These are phyloP conservation scores for Pyrus pyrifolia DNA, from an alignment of 306 rosid genomes.

Conservation along the genomic window DNA sequence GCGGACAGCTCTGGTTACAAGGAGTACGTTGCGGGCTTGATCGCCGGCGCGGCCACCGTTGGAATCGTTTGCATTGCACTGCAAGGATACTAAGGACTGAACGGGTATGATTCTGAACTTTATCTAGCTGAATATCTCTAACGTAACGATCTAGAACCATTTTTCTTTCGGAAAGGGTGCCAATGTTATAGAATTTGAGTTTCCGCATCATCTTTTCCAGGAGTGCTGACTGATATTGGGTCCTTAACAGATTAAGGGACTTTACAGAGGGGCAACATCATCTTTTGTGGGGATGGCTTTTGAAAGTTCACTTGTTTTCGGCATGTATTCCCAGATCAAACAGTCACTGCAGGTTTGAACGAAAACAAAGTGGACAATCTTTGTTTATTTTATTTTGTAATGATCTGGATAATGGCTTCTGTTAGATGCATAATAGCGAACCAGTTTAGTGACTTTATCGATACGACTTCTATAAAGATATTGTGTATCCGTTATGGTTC, in stretches of 20 bases:
- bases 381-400: conserved; percentile 12
- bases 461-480: conserved; percentile 1
- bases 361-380: conserved; percentile 14
- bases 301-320: conserved; percentile 85
- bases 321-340: conserved; percentile 84
- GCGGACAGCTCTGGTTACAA: conserved; percentile 42
- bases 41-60: conserved; percentile 62
- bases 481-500: conserved; percentile 9
- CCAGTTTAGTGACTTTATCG: neutral
- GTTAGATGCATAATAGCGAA: neutral
- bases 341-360: conserved; percentile 66
- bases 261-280: conserved; percentile 91
- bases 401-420: conserved; percentile 5
- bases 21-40: conserved; percentile 60
- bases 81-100: conserved; percentile 81
- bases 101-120: conserved; percentile 60
- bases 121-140: conserved; percentile 1
- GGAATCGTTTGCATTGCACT: conserved; percentile 60
- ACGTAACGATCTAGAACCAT: neutral
- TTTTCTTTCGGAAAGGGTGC: conserved; percentile 1
- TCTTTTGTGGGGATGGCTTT: conserved; percentile 88
- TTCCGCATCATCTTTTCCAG: neutral
- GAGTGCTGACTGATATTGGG: conserved; percentile 14
- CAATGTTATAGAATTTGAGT: neutral
- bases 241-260: conserved; percentile 75